Evolutionary conservation across 495 filamentous ascomycete species (phyloP), one percentile per base, ranked within the genome.

Genomic region (Penicillium herquei): DNA sequence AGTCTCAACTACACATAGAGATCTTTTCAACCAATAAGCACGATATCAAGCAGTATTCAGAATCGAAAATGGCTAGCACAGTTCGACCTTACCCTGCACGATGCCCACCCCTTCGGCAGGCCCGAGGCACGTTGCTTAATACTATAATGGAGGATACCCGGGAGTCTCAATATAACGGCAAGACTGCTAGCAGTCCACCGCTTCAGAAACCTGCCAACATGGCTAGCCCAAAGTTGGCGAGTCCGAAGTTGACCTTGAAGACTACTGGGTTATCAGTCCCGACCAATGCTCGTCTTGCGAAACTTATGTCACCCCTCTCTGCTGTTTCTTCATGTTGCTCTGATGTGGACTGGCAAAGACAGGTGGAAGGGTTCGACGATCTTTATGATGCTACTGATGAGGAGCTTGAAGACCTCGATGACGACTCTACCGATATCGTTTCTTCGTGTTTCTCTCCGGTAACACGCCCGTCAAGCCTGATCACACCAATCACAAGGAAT

Each of bases 321-420:
- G 71, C 70, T 3, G 59, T 66, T 1, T 78, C 73, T 1, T 77
- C 73, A 4, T 76, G 49, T 31, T 52, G 73, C 55, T 78, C 75
- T 11, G 75, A 78, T 56, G 64, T 59, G 30, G 75, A 78, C 59
- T 77, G 75, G 74, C 71, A 76, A 53, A 64, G 71, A 52, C 73
- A 73, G 61, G 68, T 81, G 77, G 56, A 71, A 67, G 60, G 71
- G 33, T 92, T 92, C 65, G 90, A 94, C 64, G 90, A 94, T 55
- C 71, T 96, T 17, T 95, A 96, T 62, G 90, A 96, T 68, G 79
- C 89, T 33, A 90, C 88, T 7, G 85, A 88, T 42, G 83, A 88
- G 50, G 90, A 95, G 42, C 21, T 26, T 26, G 21, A 26, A 26
- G 54, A 52, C 21, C 43, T 56, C 14, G 61, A 64, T 39, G 65